Base-by-base conservation (phyloP, 1,139 yeast species). In the Hemisphaericaspora subhashii region DNA sequence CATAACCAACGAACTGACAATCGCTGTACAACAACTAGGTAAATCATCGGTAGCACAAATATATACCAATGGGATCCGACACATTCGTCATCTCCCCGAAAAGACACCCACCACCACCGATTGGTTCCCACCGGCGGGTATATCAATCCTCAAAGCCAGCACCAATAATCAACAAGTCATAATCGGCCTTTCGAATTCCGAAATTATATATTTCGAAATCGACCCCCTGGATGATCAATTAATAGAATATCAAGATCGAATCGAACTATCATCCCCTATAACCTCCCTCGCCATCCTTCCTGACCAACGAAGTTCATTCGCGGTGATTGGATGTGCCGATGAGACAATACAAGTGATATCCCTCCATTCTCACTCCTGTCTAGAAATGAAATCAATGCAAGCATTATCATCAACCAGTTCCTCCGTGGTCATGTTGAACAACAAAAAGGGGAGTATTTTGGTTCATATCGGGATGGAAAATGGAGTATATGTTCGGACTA, bases 91-190 rank as follows among this genome's bases (percentile, higher is more conserved):
- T 17, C 2, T 15, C n/a, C 34, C 41, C 4, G 45, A 43, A 4
- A 37, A 37, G 16, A 51, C 43, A 12, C n/a, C n/a, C n/a, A 58
- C 60, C 13, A 52, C 61, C 3, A 68, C 79, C 6, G 86, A 86
- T 47, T 92, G 98, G 98, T 70, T 64, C 30, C 88, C 96, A 1
- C 95, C 96, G 0, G 83, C 84, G 0, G 95, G 95, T 5, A 79
- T 84, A 12, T 67, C 75, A 22, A 73, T 92, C 30, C 53, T 75
- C 0, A 64, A 68, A 20, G 84, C 90, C 0, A 60, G 87, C 1
- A 64, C 84, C 3, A 87, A 87, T 27, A 68, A 73, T 29, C 72
- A 75, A 15, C 98, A 92, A 57, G 68, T 90, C 0, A 78, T 78
- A 0, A 54, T 92, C 7, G 89, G 82, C 0, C 60, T 92, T 8